Percentiles rank a stretch among this genome's conserved stretches.
phyloP scores from a whole-genome alignment of 257 asterid species.

The Solanum rostratum region DNA sequence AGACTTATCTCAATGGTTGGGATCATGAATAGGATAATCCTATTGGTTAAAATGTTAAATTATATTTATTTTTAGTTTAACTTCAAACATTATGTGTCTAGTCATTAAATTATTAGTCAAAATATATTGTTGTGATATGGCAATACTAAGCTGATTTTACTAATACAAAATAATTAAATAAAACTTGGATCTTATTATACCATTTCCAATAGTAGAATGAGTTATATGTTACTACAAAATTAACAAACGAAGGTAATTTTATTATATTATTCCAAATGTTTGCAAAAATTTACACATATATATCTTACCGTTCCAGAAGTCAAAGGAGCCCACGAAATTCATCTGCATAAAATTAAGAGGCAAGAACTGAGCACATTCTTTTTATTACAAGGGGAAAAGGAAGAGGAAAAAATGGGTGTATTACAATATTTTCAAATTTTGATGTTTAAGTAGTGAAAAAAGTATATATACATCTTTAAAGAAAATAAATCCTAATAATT shows the following conservation, averaged over 20 bases:
- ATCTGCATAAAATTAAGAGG: constrained; percentile 17
- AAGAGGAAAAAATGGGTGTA: background rate
- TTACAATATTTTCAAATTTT: background rate
- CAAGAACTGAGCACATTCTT: background rate
- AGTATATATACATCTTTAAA: no score
- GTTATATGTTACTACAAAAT: background rate
- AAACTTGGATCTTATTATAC: background rate
- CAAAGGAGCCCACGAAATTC: constrained; percentile 25
- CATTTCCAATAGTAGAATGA: background rate
- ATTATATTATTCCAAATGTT: background rate
- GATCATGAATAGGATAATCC: background rate
- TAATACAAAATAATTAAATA: background rate
- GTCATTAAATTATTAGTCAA: background rate
- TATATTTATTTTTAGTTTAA: background rate
- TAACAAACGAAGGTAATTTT: background rate
- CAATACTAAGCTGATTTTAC: background rate
- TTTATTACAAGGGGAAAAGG: background rate
- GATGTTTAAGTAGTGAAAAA: background rate
- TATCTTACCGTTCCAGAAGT: constrained; percentile 33
- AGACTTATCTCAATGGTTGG: background rate
- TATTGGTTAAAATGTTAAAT: background rate
- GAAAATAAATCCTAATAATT: background rate
- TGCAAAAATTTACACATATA: background rate
- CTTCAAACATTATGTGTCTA: background rate
- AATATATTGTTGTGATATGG: background rate